Base-by-base conservation (phyloP, 345 rosid species). In the Gossypium herbaceum region DNA sequence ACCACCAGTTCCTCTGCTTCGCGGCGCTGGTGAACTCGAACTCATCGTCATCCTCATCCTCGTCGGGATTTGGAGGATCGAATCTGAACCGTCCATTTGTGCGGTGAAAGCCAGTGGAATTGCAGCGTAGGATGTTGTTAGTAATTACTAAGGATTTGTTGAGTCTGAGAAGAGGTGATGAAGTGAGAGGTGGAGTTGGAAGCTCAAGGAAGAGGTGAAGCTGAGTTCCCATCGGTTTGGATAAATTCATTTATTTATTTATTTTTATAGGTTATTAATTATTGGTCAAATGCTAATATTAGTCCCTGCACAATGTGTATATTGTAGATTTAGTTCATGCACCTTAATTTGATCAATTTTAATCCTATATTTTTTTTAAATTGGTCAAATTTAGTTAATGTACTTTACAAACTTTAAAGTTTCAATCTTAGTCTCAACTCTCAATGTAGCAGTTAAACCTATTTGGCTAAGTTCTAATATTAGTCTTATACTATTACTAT, bases 1-100 rank as follows among this genome's bases (percentile, higher is more conserved):
- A 78, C 91, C 93, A 89, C 69, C 85, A 87, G 12, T 3, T 72
- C 78, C 83, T 84, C 86, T 76, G 73, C 77, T 86, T 82, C 73
- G 70, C 60, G n/a, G 82, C 65, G 16, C 73, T 72, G 11, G 76
- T 65, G 63, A 80, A 80, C 41, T 73, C 76, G 70, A 73, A 81
- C n/a, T 74, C 85, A 0, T 54, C 76, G 12, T 51, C 83, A 45
- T 76, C 79, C 55, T 74, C 81, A 45, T 76, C 79, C 55, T 74
- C 81, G 44, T 59, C 61, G 70, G 74, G 25, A 13, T 25, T 70
- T 19, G 77, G 81, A 65, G 81, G 84, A 24, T 82, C 79, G 66
- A 71, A 81, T 72, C 79, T 73, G 68, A 73, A 62, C 47, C 81
- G 81, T 22, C 76, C 81, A 43, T 83, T 74, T 51, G 66, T 45